A percentile compares a stretch with the other conserved stretches of the same genome.
Evolutionary conservation across 2,329 filamentous ascomycete genomes (phyloP).

Genomic region (Calonectria naviculata): DNA sequence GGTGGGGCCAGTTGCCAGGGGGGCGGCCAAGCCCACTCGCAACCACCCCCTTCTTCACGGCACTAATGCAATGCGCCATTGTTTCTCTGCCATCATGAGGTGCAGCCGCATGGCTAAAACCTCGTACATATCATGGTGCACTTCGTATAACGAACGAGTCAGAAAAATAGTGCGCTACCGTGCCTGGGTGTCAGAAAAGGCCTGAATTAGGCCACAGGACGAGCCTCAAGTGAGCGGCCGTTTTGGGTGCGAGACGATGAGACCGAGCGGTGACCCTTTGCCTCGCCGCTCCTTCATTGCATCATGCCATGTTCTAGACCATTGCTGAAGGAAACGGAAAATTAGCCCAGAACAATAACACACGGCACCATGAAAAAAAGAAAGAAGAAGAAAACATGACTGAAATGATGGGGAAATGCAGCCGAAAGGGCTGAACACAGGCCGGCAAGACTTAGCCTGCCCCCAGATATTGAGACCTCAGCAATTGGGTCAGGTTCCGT

Average conservation of each 20-base stretch:
- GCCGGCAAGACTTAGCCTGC: not conserved
- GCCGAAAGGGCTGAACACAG: not conserved
- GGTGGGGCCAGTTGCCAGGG: not conserved
- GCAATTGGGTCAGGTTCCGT: not conserved
- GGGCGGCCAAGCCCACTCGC: not conserved
- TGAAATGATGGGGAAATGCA: not conserved
- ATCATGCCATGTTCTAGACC: not conserved
- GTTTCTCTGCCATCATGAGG: constrained; percentile 22
- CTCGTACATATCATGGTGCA: constrained; percentile 16
- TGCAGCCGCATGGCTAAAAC: constrained; percentile 18
- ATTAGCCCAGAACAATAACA: not conserved
- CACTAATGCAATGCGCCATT: constrained; percentile 31
- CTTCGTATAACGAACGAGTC: constrained; percentile 17
- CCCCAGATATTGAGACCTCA: not conserved
- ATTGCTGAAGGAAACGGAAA: not conserved
- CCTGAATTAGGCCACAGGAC: not conserved
- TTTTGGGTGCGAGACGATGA: not conserved
- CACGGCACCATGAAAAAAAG: not conserved
- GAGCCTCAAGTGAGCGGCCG: not conserved
- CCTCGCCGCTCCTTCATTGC: not conserved
- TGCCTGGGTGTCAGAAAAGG: not conserved
- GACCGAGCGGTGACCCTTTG: not conserved
- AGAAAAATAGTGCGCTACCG: not conserved
- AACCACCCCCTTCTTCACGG: constrained; percentile 2
- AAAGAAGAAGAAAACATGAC: constrained; percentile 12